Conservation (phyloP, 257 asterid species). For the Linaria vulgaris region DNA sequence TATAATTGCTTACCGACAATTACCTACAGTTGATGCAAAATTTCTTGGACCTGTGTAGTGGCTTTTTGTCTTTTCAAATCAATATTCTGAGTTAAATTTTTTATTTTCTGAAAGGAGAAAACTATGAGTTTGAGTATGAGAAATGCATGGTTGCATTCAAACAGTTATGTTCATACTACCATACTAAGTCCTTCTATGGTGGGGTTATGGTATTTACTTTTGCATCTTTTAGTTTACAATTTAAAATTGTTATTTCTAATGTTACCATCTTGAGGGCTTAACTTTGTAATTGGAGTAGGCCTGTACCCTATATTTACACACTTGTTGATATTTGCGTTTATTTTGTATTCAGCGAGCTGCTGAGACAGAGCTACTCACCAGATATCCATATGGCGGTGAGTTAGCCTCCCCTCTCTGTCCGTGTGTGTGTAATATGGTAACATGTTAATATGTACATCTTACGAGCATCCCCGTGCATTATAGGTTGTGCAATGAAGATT, state of each 20-base stretch:
- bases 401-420: neutral
- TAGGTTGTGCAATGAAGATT: neutral
- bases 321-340: constrained; percentile 16
- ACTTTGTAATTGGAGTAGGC: neutral
- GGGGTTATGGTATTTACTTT: neutral
- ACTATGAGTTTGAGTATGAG: neutral
- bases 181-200: neutral
- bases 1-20: neutral
- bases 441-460: neutral
- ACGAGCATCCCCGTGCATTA: too few relatives aligned
- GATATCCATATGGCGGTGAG: constrained; percentile 94
- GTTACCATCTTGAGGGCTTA: too few relatives aligned
- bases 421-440: neutral
- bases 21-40: neutral
- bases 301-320: neutral
- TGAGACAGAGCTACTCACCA: constrained; percentile 82
- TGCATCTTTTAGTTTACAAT: neutral
- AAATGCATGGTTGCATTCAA: neutral
- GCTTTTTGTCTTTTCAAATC: neutral
- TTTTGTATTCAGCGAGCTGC: constrained; percentile 77
- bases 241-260: neutral
- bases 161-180: neutral
- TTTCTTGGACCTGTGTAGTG: neutral
- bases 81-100: neutral
- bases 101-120: too few relatives aligned